Evolutionary conservation across 805 yeast genomes (phyloP), one percentile per base, ranked within the genome.

Genomic region (Wickerhamomyces strasburgensis): DNA sequence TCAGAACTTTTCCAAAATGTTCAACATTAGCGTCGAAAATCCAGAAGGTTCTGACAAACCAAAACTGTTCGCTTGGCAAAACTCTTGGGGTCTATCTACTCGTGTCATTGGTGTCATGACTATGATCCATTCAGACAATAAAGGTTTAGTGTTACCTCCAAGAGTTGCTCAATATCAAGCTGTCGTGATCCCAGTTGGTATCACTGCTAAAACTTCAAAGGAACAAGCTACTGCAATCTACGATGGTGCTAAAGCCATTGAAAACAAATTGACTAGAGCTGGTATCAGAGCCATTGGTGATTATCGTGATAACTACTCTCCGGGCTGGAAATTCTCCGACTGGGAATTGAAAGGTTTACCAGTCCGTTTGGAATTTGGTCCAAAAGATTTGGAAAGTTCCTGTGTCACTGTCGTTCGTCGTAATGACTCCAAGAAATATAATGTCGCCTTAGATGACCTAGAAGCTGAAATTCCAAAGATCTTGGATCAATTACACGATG

Each of bases 21-120:
- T 93, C 69, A 83, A 86, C 68, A 87, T 93, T 50, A 68, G 83
- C 27, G 98, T 94, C 35, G 98, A 93, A 68, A 85, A 87, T 64
- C 99, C 99, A 50, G 84, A 83, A 42, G 96, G 96, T 35, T 58
- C 82, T 15, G 94, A 85, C 43, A 79, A 83, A 60, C 94, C 93
- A 57, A 84, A 87, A 68, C 69, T 89, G 34, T 78, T 70, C 53
- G 96, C 93, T 24, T 87, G 80, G 78, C 99, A 93, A 71, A 93
- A 94, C 73, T 89, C 97, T 10, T 93, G 99, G 99, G 99, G 99
- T 68, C 70, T 93, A 53, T 89, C 97, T 33, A 93, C 99, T 42
- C 86, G 99, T 69, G 93, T 84, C 48, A 89, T 93, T 61, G 99
- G 99, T 74, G 99, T 94, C 51, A 93, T 93, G 98, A 88, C 87